Percentiles rank a stretch among this genome's conserved stretches.
Conservation (phyloP, 352 stramenopile species). For the Phytophthora lateralis region DNA sequence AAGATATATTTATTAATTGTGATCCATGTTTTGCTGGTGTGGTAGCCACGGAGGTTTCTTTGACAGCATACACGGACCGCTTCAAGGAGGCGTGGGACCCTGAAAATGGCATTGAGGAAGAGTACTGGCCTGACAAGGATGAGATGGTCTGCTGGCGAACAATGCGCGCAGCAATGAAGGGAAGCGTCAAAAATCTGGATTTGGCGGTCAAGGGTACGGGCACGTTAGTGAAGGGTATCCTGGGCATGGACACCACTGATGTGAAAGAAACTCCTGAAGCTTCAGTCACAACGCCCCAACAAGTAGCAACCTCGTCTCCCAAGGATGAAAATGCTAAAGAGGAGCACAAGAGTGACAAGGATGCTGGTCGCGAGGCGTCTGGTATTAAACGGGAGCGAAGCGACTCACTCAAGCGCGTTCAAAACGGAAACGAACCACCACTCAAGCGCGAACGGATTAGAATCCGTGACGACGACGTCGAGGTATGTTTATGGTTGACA, state of each 20-base stretch:
- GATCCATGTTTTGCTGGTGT: slow-evolving; percentile 2
- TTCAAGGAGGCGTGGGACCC: slow-evolving; percentile 95
- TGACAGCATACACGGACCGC: slow-evolving; percentile 80
- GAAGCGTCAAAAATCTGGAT: slow-evolving; percentile 74
- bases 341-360: slow-evolving; percentile 16
- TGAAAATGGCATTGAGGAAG: slow-evolving; percentile 95
- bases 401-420: slow-evolving; percentile 35
- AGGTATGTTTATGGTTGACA: slow-evolving; percentile 24
- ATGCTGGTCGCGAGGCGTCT: slow-evolving; percentile 1
- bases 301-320: slow-evolving; percentile 1
- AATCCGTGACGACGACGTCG: slow-evolving; percentile 31
- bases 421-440: slow-evolving; percentile 29
- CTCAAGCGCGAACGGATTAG: slow-evolving; percentile 40
- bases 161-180: slow-evolving; percentile 80
- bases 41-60: slow-evolving; percentile 66
- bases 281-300: slow-evolving; percentile 7
- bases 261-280: slow-evolving; percentile 19
- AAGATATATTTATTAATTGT: background rate
- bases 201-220: slow-evolving; percentile 64
- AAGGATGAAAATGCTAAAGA: slow-evolving; percentile 21
- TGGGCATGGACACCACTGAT: slow-evolving; percentile 43
- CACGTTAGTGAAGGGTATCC: slow-evolving; percentile 73
- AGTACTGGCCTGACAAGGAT: slow-evolving; percentile 96
- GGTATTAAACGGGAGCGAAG: slow-evolving; percentile 43
- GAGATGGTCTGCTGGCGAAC: slow-evolving; percentile 88